Evolutionary conservation across 345 rosid genomes (phyloP).

Genomic region (Citrus glauca): DNA sequence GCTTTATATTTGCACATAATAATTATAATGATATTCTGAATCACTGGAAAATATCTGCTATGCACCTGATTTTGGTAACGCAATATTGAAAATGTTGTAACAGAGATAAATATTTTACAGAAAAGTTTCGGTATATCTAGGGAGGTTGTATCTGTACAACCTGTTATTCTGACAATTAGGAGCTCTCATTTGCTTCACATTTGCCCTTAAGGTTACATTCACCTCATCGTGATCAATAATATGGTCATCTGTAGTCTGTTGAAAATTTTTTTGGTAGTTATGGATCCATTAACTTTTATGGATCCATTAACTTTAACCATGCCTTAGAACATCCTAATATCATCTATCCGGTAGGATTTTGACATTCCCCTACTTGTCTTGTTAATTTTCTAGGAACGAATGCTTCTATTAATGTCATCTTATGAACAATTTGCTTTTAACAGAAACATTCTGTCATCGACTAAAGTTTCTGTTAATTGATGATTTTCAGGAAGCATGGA

Average conservation of each 20-base stretch:
- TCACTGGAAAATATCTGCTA: not conserved
- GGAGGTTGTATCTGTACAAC: not conserved
- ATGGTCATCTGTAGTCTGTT: not conserved
- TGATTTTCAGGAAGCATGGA: constrained; percentile 85
- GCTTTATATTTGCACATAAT: not conserved
- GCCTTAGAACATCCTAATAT: not conserved
- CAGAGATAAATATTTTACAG: not conserved
- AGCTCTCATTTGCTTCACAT: not conserved
- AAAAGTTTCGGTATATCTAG: not conserved
- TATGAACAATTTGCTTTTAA: not conserved
- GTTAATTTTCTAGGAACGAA: not conserved
- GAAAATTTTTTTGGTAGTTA: not conserved
- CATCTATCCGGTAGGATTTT: not conserved
- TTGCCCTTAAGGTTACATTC: not conserved
- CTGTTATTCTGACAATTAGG: not conserved
- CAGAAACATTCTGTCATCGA: not conserved
- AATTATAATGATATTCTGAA: not conserved
- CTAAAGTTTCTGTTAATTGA: constrained; percentile 1
- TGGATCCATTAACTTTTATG: too few relatives aligned
- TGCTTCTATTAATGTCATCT: not conserved
- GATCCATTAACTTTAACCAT: not conserved
- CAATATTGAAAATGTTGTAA: not conserved
- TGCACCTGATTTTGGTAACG: not conserved
- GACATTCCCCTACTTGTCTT: not conserved
- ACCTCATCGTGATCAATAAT: not conserved